These are phyloP conservation scores for Calonectria pseudoreteaudii DNA, from an alignment of 2,329 filamentous ascomycete genomes.

Conservation along the genomic window DNA sequence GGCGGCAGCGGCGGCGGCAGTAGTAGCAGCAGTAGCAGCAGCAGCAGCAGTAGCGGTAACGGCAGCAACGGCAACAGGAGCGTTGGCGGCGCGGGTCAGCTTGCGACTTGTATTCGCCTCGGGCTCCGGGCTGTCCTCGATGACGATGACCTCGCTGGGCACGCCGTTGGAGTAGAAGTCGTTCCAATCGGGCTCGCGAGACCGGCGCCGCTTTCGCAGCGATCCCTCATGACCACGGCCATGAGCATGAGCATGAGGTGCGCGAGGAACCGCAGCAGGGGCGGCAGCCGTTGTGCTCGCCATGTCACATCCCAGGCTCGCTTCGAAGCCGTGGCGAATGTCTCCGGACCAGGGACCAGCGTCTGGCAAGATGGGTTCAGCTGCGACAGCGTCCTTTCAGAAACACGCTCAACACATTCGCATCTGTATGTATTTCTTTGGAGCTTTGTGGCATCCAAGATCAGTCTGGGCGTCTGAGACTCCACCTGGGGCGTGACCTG, in stretches of 20 bases:
- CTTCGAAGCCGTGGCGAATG: background rate
- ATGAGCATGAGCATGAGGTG: background rate
- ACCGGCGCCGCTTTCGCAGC: conserved; percentile 1
- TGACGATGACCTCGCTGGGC: conserved; percentile 87
- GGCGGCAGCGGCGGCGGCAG: too few relatives aligned
- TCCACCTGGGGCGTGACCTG: conserved; percentile 9
- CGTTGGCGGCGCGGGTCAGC: conserved; percentile 46
- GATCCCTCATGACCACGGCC: conserved; percentile 2
- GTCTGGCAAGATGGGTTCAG: background rate
- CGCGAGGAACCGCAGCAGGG: background rate
- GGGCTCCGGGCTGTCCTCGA: conserved; percentile 77
- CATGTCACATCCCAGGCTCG: conserved; percentile 9
- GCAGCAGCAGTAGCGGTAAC: background rate
- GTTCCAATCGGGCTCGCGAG: conserved; percentile 75
- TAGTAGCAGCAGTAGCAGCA: background rate
- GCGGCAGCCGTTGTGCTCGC: conserved; percentile 4
- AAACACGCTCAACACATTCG: background rate
- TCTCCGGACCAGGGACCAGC: conserved; percentile 1
- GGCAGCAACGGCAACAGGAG: background rate
- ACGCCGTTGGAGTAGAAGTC: conserved; percentile 86
- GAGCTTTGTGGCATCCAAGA: conserved; percentile 7
- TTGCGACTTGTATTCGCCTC: conserved; percentile 45
- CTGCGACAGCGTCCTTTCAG: background rate
- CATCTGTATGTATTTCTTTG: background rate
- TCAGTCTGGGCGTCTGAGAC: conserved; percentile 7